Evolutionary conservation across 176 grass and related monocot species (phyloP), one percentile per base, ranked within the genome.

Genomic region (Eleusine coracana): DNA sequence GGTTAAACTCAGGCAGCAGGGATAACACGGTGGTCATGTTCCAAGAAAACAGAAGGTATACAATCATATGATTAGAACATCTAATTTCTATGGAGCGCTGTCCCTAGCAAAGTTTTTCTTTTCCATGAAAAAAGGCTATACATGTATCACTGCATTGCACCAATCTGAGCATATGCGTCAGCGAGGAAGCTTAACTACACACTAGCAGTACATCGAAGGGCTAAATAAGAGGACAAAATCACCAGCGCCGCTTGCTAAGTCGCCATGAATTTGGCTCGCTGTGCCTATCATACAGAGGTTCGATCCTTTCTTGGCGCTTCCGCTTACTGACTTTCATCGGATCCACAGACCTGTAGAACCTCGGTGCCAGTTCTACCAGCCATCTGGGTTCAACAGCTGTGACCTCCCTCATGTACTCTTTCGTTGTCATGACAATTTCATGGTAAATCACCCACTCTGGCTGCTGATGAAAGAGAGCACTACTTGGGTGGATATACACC

Each of bases 361-460:
- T 94, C 2, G 92, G 88, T 8, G 86, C 88, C 64, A 91, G 38
- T 28, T 87, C 72, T 20, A 82, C 73, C 3, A 82, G 85, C 79
- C 85, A 87, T 62, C 31, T 49, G 0, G 85, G 85, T 3, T 82
- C 74, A 25, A 77, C 39, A 10, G 73, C 65, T 4, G 85, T 82
- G 29, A 87, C 79, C 79, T 87, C 85, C 85, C 79, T 87, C 85
- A 82, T 87, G 73, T 87, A 82, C 73, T 82, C 79, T 31, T 91
- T 88, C 0, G 88, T 91, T 5, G 92, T 91, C 88, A 94, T 91
- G 20, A 94, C 85, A 5, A 94, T 44, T 61, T 91, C 92, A 40
- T 94, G 79, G 55, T 91, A 94, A 29, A 94, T 91, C 10, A 91
- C 86, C 92, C 92, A 94, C 50, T 91, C 68, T 4, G 88, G 88